Conservation (phyloP, 2,329 filamentous ascomycete species). For the Aotearoamyces nothofagi region DNA sequence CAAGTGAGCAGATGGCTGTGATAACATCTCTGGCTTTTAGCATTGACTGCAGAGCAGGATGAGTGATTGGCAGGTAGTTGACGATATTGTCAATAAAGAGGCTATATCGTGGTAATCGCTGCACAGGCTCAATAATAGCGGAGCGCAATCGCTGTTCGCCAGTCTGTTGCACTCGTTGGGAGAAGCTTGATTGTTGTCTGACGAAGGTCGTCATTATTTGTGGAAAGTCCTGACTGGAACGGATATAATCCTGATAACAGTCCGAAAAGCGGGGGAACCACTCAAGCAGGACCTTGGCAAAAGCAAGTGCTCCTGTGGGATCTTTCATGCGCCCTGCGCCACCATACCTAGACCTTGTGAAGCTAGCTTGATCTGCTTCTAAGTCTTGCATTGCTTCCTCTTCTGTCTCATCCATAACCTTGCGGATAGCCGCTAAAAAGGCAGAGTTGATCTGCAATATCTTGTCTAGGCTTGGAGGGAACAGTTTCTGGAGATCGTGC, state of each 20-base stretch:
- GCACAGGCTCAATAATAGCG: constrained; percentile 88
- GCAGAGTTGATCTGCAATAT: constrained; percentile 71
- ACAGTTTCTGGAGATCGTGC: constrained; percentile 59
- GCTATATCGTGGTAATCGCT: constrained; percentile 85
- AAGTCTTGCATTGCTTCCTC: constrained; percentile 66
- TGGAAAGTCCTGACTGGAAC: constrained; percentile 75
- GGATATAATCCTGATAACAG: constrained; percentile 87
- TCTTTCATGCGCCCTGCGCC: constrained; percentile 41
- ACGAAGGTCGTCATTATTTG: constrained; percentile 66
- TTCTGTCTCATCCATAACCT: constrained; percentile 70
- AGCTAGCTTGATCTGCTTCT: constrained; percentile 37
- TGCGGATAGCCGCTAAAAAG: constrained; percentile 64
- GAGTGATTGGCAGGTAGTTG: constrained; percentile 67
- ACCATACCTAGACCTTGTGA: constrained; percentile 28
- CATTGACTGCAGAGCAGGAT: constrained; percentile 70
- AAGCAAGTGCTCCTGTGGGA: constrained; percentile 59
- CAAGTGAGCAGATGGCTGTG: constrained; percentile 90
- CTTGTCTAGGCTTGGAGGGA: constrained; percentile 64
- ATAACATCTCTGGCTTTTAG: constrained; percentile 86
- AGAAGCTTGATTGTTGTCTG: constrained; percentile 69
- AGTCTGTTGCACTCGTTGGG: constrained; percentile 61
- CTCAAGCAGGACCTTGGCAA: constrained; percentile 70
- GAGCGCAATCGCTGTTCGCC: constrained; percentile 88
- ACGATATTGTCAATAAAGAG: constrained; percentile 94
- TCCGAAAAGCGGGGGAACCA: constrained; percentile 90